Evolutionary conservation across 108 stramenopile species (phyloP).

Genomic region (Fragilaria radians): DNA sequence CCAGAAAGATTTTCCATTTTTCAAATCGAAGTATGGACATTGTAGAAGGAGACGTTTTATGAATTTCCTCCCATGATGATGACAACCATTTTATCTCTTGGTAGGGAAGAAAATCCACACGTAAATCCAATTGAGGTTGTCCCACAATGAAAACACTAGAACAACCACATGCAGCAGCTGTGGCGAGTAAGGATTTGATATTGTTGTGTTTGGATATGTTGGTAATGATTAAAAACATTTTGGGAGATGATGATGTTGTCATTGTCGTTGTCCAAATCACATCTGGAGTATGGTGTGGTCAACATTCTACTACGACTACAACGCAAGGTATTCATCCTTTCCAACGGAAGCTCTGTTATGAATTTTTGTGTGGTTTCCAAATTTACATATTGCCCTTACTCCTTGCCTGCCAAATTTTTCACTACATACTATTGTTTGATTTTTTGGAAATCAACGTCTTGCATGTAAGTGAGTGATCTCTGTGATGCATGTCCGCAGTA

Average conservation of each 20-base stretch:
- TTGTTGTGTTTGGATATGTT: slow-evolving; percentile 72
- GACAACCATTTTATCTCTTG: slow-evolving; percentile 1
- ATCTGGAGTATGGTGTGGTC: too few species aligned
- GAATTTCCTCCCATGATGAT: too few species aligned
- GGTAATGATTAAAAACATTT: slow-evolving; percentile 56
- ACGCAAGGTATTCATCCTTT: too few species aligned
- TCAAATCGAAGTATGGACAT: slow-evolving; percentile 45
- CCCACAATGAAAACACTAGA: slow-evolving; percentile 59
- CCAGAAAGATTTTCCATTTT: slow-evolving; percentile 61
- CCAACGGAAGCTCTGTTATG: too few species aligned
- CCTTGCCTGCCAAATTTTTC: too few species aligned
- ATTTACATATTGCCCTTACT: too few species aligned
- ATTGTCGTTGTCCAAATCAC: not conserved
- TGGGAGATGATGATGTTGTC: not conserved
- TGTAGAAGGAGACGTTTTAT: not conserved
- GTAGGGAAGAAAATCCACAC: slow-evolving; percentile 9
- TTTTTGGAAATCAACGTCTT: too few species aligned
- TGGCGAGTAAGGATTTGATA: slow-evolving; percentile 44
- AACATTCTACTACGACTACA: too few species aligned
- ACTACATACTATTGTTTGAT: too few species aligned
- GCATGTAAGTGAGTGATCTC: too few species aligned
- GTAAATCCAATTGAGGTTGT: slow-evolving; percentile 47
- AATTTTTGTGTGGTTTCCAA: too few species aligned
- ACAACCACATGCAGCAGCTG: slow-evolving; percentile 65
- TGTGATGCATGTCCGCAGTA: too few species aligned